phyloP scores from a whole-genome alignment of 2,329 filamentous ascomycete species.

The Zymoseptoria tritici region DNA sequence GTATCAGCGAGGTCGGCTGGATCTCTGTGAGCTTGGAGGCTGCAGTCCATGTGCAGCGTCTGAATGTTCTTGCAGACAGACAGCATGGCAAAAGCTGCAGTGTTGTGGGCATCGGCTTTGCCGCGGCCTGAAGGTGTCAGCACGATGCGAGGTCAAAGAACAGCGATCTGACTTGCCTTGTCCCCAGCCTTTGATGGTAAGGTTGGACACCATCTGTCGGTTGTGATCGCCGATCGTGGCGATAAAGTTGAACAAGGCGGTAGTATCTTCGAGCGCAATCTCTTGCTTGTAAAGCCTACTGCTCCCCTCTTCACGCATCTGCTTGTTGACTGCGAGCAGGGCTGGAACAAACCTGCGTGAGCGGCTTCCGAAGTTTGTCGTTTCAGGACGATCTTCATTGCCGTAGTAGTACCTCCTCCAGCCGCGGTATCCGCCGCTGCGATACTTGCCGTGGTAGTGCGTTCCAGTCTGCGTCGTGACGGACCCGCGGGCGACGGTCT shows the following conservation, averaged over 20 bases:
- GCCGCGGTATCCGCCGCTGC: not conserved
- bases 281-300: constrained; percentile 24
- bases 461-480: not conserved
- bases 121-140: not conserved
- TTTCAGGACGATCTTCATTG: not conserved
- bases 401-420: not conserved
- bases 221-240: constrained; percentile 21
- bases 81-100: constrained; percentile 19
- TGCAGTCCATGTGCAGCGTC: constrained; percentile 19
- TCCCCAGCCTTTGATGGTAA: constrained; percentile 21
- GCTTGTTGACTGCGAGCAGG: constrained; percentile 24
- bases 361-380: not conserved
- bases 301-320: constrained; percentile 23
- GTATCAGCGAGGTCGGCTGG: constrained; percentile 13
- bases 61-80: constrained; percentile 21
- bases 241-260: constrained; percentile 21
- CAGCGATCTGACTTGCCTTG: not conserved
- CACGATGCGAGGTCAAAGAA: not conserved
- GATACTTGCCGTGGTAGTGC: not conserved
- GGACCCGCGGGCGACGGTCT: constrained; percentile 13
- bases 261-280: constrained; percentile 19
- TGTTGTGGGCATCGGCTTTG: constrained; percentile 15
- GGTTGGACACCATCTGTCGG: constrained; percentile 13
- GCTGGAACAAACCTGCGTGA: constrained; percentile 13
- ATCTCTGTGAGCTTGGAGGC: constrained; percentile 2